phyloP scores from a whole-genome alignment of 768 basidiomycete genomes.

The Rubroboletus pulcherrimus region DNA sequence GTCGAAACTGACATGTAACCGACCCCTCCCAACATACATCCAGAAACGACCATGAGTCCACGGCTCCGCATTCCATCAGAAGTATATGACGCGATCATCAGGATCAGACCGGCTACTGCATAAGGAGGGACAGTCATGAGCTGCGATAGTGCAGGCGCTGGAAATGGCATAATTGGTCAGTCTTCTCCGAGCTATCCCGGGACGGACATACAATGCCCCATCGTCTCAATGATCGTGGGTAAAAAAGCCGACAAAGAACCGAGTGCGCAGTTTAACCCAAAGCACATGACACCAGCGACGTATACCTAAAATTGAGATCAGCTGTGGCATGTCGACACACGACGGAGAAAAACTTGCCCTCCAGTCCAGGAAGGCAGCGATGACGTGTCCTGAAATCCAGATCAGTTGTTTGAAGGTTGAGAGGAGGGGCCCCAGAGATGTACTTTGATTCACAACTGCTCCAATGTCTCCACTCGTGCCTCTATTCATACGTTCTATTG shows the following conservation, averaged over 20 bases:
- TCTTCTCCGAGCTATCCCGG: background rate
- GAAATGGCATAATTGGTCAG: background rate
- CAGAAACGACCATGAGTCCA: constrained; percentile 33
- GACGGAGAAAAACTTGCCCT: constrained; percentile 22
- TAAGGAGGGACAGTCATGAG: constrained; percentile 55
- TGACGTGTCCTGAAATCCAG: constrained; percentile 35
- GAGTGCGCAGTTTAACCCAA: constrained; percentile 46
- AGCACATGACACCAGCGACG: constrained; percentile 45
- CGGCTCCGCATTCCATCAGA: constrained; percentile 45
- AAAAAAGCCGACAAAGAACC: constrained; percentile 51
- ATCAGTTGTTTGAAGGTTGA: background rate
- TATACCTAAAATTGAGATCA: constrained; percentile 34
- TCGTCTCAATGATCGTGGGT: constrained; percentile 52
- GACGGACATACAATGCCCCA: constrained; percentile 40
- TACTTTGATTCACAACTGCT: constrained; percentile 39
- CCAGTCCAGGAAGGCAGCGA: constrained; percentile 46
- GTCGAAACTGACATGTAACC: constrained; percentile 38
- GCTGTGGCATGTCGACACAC: background rate
- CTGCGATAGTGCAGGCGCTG: constrained; percentile 44
- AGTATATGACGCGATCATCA: constrained; percentile 34
- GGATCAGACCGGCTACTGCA: constrained; percentile 38
- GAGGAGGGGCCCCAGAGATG: background rate
- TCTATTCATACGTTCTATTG: constrained; percentile 35
- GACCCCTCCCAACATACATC: constrained; percentile 33
- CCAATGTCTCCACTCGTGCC: constrained; percentile 43